These are phyloP conservation scores for Rhizopus sp. DNA, from an alignment of 371 early-diverging fungal genomes.

Conservation along the genomic window DNA sequence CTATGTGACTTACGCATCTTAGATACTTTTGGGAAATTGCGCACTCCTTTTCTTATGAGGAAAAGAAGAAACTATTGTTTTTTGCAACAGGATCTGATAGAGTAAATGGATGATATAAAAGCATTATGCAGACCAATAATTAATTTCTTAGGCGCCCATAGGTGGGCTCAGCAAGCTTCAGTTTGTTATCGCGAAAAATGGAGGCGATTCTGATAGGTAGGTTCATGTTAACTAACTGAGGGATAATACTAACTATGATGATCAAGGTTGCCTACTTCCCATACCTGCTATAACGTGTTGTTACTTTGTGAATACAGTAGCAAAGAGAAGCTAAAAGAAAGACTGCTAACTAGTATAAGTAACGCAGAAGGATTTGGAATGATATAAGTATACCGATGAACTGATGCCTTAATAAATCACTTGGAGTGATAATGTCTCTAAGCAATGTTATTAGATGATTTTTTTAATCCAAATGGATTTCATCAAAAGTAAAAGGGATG, in stretches of 20 bases:
- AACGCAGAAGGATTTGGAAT: constrained; percentile 90
- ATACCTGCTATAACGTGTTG: constrained; percentile 92
- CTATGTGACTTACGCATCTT: constrained; percentile 10
- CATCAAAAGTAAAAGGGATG: no score
- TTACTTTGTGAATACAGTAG: constrained; percentile 87
- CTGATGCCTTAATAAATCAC: no score
- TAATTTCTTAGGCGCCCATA: constrained; percentile 80
- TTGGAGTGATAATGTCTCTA: no score
- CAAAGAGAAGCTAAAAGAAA: constrained; percentile 75
- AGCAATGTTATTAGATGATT: no score
- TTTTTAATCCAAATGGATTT: no score
- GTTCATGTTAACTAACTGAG: neutral
- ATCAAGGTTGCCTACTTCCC: constrained; percentile 67
- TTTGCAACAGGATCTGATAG: constrained; percentile 99
- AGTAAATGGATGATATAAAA: constrained; percentile 26
- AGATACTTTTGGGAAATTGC: constrained; percentile 95
- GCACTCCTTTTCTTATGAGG: constrained; percentile 74
- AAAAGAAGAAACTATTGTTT: constrained; percentile 89
- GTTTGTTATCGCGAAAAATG: constrained; percentile 97
- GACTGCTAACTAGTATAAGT: constrained; percentile 80
- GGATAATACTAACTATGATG: neutral
- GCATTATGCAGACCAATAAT: constrained; percentile 35
- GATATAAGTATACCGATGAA: constrained; percentile 26
- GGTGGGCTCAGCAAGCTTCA: constrained; percentile 88
- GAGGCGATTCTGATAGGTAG: constrained; percentile 86